phyloP scores from a whole-genome alignment of 2,329 filamentous ascomycete genomes.

The Penicillium paneum region DNA sequence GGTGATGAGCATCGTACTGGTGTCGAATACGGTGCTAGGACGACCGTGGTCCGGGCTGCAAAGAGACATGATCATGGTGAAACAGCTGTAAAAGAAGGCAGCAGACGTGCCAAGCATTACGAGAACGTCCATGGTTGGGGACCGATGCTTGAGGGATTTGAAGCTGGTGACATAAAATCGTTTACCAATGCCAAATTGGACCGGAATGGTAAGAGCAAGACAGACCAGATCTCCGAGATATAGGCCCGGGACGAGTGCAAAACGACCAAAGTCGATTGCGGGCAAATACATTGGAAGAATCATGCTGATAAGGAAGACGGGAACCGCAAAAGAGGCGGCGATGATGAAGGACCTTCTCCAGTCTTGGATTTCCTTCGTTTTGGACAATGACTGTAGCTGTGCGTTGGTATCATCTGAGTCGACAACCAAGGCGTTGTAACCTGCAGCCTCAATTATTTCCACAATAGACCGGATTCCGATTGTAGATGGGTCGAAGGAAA shows the following conservation, averaged over 20 bases:
- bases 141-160: constrained; percentile 84
- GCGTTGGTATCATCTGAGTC: constrained; percentile 95
- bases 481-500: constrained; percentile 68
- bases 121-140: constrained; percentile 96
- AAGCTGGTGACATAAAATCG: constrained; percentile 93
- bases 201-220: constrained; percentile 77
- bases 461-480: constrained; percentile 81
- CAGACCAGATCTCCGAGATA: constrained; percentile 87
- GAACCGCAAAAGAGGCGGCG: constrained; percentile 77
- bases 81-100: constrained; percentile 92
- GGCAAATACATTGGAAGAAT: constrained; percentile 82
- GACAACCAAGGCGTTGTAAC: constrained; percentile 83
- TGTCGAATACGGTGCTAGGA: constrained; percentile 91
- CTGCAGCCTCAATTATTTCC: constrained; percentile 73
- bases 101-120: constrained; percentile 91
- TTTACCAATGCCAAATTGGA: constrained; percentile 94
- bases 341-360: constrained; percentile 80
- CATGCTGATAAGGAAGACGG: constrained; percentile 92
- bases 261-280: constrained; percentile 69
- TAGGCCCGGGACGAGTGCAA: constrained; percentile 67
- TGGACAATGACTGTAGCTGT: constrained; percentile 90
- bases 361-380: constrained; percentile 92
- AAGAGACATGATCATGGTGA: constrained; percentile 81
- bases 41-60: constrained; percentile 70
- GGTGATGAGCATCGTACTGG: constrained; percentile 95